These are phyloP conservation scores for Medicago ruthenica DNA, from an alignment of 306 rosid species.

Conservation along the genomic window DNA sequence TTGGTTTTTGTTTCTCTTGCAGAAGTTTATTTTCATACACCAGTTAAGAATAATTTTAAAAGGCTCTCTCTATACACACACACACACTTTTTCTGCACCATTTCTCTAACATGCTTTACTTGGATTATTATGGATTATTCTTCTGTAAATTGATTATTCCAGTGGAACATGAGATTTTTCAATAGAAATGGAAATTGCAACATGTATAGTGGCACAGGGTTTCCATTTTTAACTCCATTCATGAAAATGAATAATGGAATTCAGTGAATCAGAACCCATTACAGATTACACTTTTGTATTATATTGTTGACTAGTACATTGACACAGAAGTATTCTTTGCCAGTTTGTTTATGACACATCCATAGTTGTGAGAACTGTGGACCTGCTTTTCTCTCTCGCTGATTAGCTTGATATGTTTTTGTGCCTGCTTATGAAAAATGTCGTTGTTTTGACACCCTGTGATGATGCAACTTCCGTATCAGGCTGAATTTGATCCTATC, in stretches of 20 bases:
- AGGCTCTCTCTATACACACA: not conserved
- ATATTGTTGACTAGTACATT: constrained; percentile 16
- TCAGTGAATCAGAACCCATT: not conserved
- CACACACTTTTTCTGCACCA: not conserved
- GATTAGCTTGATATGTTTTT: constrained; percentile 29
- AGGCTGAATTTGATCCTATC: constrained; percentile 99
- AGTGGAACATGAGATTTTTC: constrained; percentile 1
- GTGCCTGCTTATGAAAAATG: constrained; percentile 18
- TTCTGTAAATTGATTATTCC: constrained; percentile 6
- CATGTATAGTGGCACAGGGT: constrained; percentile 18
- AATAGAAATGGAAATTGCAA: not conserved
- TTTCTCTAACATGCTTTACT: constrained; percentile 10
- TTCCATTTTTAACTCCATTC: constrained; percentile 9
- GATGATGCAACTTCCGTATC: constrained; percentile 47
- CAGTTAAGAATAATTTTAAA: no score
- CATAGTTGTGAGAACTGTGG: constrained; percentile 16
- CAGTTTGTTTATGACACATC: constrained; percentile 18
- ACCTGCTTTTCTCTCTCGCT: constrained; percentile 30
- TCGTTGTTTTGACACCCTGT: constrained; percentile 35
- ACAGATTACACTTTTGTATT: not conserved
- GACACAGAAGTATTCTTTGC: constrained; percentile 19
- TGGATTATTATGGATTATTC: constrained; percentile 14
- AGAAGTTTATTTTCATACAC: no score
- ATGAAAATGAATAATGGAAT: constrained; percentile 12
- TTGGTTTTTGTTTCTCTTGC: no score